Evolutionary conservation across 2,329 filamentous ascomycete species (phyloP).

Genomic region (Falciphora oryzae): DNA sequence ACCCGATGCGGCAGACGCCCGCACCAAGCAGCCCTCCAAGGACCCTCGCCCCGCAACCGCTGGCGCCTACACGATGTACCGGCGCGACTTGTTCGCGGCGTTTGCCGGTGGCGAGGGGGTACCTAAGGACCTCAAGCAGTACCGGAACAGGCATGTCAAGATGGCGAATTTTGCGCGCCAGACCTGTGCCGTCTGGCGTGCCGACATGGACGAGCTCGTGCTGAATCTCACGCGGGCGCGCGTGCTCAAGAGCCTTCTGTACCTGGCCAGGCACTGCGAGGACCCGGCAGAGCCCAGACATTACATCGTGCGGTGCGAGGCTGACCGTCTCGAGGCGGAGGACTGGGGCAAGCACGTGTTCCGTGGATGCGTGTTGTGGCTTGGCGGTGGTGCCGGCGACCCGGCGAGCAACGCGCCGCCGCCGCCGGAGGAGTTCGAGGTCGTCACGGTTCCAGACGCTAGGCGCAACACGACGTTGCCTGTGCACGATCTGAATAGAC

Average conservation of each 20-base stretch:
- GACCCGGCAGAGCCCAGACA: constrained; percentile 19
- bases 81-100: constrained; percentile 25
- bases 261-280: constrained; percentile 28
- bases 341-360: constrained; percentile 32
- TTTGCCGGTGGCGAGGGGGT: constrained; percentile 12
- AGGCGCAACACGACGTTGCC: constrained; percentile 33
- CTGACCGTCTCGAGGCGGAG: constrained; percentile 14
- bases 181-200: constrained; percentile 35
- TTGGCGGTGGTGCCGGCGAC: constrained; percentile 18
- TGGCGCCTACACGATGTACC: constrained; percentile 25
- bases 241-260: constrained; percentile 39
- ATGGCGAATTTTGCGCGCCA: constrained; percentile 9
- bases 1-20: too few species aligned
- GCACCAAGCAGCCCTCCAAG: constrained; percentile 5
- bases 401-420: constrained; percentile 20
- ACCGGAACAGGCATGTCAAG: constrained; percentile 14
- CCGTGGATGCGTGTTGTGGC: constrained; percentile 43
- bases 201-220: constrained; percentile 51
- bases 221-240: constrained; percentile 43
- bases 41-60: constrained; percentile 3
- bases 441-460: constrained; percentile 33
- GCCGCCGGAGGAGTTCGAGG: constrained; percentile 31
- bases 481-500: constrained; percentile 45
- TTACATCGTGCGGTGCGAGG: constrained; percentile 35
- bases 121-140: constrained; percentile 13